Conservation (phyloP, 1,139 yeast genomes). For the Oligophagozyma castellii region DNA sequence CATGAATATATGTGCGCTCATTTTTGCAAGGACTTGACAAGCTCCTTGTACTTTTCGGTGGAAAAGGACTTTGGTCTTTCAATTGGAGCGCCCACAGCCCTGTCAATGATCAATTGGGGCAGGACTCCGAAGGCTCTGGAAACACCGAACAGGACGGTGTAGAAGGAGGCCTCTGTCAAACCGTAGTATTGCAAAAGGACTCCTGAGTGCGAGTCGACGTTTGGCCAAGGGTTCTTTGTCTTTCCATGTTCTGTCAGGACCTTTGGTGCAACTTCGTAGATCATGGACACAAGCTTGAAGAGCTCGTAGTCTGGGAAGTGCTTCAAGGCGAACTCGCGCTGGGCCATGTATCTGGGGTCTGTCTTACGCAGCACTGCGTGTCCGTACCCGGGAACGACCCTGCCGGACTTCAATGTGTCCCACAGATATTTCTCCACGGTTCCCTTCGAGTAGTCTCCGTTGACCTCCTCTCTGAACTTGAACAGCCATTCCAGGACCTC, state of each 20-base stretch:
- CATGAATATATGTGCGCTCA: too few relatives aligned
- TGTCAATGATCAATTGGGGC: constrained; percentile 91
- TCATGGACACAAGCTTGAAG: constrained; percentile 80
- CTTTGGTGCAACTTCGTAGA: constrained; percentile 90
- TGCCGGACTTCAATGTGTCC: constrained; percentile 29
- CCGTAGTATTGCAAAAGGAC: constrained; percentile 96
- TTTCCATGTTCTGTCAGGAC: constrained; percentile 94
- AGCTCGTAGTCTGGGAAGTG: constrained; percentile 94
- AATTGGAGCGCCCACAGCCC: constrained; percentile 89
- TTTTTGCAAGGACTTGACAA: constrained; percentile 22
- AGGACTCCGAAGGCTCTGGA: constrained; percentile 96
- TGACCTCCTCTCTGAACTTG: constrained; percentile 24
- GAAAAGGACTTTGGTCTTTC: constrained; percentile 98
- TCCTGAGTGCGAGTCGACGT: constrained; percentile 96
- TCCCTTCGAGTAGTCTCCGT: constrained; percentile 22
- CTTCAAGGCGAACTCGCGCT: constrained; percentile 90
- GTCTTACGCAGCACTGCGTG: constrained; percentile 33
- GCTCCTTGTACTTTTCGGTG: constrained; percentile 33
- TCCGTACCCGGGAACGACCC: constrained; percentile 35
- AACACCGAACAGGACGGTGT: constrained; percentile 96
- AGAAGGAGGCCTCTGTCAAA: constrained; percentile 86
- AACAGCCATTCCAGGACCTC: constrained; percentile 31
- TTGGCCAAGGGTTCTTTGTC: constrained; percentile 99
- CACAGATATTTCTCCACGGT: constrained; percentile 28
- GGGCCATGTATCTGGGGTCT: constrained; percentile 74